These are phyloP conservation scores for Castanea sativa DNA, from an alignment of 306 rosid genomes.

Conservation along the genomic window DNA sequence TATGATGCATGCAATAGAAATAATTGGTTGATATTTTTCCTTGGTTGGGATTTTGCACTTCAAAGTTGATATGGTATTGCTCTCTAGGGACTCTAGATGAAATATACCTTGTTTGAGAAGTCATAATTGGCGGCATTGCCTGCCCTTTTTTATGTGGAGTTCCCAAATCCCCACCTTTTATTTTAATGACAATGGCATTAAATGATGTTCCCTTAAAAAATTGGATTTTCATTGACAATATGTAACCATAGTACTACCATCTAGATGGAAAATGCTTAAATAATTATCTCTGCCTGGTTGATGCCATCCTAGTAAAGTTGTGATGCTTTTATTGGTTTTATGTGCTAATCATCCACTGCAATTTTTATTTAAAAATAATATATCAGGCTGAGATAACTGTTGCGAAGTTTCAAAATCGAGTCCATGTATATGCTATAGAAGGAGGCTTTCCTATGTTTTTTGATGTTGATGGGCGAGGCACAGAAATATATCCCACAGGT, in stretches of 20 bases:
- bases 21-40: not conserved
- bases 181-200: no score
- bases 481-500: constrained; percentile 85
- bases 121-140: no score
- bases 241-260: not conserved
- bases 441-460: constrained; percentile 81
- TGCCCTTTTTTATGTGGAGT: no score
- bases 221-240: no score
- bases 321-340: not conserved
- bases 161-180: no score
- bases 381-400: constrained; percentile 73
- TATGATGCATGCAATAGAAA: not conserved
- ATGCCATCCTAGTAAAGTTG: not conserved
- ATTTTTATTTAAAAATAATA: constrained; percentile 1
- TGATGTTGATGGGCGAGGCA: constrained; percentile 80
- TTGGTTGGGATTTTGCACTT: not conserved
- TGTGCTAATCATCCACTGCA: not conserved
- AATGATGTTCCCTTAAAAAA: no score
- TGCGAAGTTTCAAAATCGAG: constrained; percentile 76
- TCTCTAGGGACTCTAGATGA: not conserved
- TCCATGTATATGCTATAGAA: constrained; percentile 67
- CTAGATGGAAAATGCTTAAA: not conserved
- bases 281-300: not conserved
- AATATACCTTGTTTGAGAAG: not conserved
- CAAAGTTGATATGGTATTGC: not conserved